Base-by-base conservation (phyloP, 225 moss, liverwort and hornwort genomes). In the Anthoceros angustus region DNA sequence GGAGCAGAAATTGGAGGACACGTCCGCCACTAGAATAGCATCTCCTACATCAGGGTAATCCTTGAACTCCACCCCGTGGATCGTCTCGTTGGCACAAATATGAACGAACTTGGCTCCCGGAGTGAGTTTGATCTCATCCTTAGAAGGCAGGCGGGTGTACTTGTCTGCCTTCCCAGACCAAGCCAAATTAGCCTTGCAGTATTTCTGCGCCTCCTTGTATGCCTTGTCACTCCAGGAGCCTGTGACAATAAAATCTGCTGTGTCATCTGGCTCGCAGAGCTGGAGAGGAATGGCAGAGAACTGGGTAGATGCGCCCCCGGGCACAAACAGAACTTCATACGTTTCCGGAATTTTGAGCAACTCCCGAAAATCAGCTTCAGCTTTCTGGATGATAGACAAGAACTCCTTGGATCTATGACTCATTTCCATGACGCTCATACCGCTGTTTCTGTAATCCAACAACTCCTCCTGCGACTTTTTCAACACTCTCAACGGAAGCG, bases 351-450 rank as follows among this genome's bases (percentile, higher is more conserved):
- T 83, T 68, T 84, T 80, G 40, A 98, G 42, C 20, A 98, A 81
- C 63, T 79, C 80, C 62, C 92, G 83, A 41, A 98, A 77, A 70
- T 98, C 92, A 40, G 80, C 85, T 81, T 98, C 98, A 0, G 98
- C 92, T 73, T 87, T 92, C 70, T 86, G 86, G 25, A 98, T 98
- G 10, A 98, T 92, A 49, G 84, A 70, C 43, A 70, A 70, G 46
- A 98, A 98, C 74, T 98, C 92, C 77, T 89, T 87, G 0, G 92
- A 87, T 4, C 98, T 86, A 69, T 98, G 98, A 23, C 88, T 89
- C 74, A 98, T 85, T 71, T 98, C 98, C 98, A 98, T 98, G 43
- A 98, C 86, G 68, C 98, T 98, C 98, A 98, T 98, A 62, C 98
- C 98, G 64, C 92, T 82, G 40, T 77, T 84, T 7, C 71, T 71